Evolutionary conservation across 176 grass and related monocot genomes (phyloP).

Genomic region (Phragmites australis): DNA sequence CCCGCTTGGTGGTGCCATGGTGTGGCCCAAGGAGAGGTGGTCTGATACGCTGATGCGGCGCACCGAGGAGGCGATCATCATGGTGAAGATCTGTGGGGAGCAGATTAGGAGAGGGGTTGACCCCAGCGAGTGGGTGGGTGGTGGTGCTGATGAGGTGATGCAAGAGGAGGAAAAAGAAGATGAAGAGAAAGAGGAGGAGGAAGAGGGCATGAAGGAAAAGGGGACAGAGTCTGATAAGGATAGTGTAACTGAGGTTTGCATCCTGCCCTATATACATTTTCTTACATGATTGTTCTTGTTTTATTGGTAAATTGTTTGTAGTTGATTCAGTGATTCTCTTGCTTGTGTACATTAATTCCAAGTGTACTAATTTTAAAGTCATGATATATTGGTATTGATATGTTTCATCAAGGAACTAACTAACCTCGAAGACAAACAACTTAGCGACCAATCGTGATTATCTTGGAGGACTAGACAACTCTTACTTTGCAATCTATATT

Average conservation of each 20-base stretch:
- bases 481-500: not conserved
- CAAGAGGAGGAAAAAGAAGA: constrained; percentile 25
- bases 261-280: not conserved
- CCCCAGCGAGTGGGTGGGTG: constrained; percentile 71
- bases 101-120: constrained; percentile 73
- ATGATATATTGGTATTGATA: not conserved
- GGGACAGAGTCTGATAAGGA: not conserved
- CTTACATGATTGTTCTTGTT: not conserved
- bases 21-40: constrained; percentile 74
- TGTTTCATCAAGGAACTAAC: not conserved
- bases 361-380: not conserved
- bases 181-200: not conserved
- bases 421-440: not conserved
- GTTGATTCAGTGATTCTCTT: not conserved
- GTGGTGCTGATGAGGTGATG: constrained; percentile 22
- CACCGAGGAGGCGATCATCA: constrained; percentile 69
- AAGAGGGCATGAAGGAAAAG: not conserved
- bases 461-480: not conserved
- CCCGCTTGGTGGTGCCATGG: constrained; percentile 59
- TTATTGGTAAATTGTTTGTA: not conserved
- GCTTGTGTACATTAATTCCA: not conserved
- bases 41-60: constrained; percentile 83
- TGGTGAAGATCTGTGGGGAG: constrained; percentile 83
- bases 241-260: not conserved
- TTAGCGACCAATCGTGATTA: not conserved